Evolutionary conservation across 805 yeast genomes (phyloP).

Genomic region (Lipomyces spencermartinsiae): DNA sequence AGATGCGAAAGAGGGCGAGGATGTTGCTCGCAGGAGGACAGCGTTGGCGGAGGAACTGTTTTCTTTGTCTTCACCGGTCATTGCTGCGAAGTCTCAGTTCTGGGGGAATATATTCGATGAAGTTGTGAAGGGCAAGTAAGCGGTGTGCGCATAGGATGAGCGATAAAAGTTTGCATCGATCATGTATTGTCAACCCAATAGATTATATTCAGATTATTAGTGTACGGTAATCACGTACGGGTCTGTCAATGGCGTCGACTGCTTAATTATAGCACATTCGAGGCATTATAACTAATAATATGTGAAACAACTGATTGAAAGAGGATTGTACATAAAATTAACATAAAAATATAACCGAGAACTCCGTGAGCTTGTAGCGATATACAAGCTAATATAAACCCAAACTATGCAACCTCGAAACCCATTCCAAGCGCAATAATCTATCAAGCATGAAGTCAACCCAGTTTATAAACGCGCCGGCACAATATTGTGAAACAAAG

Average conservation of each 20-base stretch:
- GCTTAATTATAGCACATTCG: too few relatives aligned
- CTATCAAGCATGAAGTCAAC: not conserved
- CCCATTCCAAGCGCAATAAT: not conserved
- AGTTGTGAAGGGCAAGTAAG: not conserved
- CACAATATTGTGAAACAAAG: not conserved
- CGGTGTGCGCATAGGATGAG: not conserved
- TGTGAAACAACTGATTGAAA: not conserved
- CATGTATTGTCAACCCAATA: not conserved
- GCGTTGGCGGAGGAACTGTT: slow-evolving; percentile 21
- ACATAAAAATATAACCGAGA: not conserved
- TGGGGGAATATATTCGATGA: slow-evolving; percentile 24
- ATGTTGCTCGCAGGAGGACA: slow-evolving; percentile 10
- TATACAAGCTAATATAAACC: not conserved
- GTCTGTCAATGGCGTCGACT: not conserved
- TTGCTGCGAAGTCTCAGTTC: slow-evolving; percentile 16
- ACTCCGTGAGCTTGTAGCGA: not conserved
- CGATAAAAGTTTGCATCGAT: not conserved
- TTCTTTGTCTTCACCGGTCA: not conserved
- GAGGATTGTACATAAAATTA: not conserved
- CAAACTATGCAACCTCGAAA: not conserved
- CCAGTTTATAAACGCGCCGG: not conserved
- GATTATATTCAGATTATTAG: too few relatives aligned
- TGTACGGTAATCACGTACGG: too few relatives aligned
- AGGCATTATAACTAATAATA: too few relatives aligned
- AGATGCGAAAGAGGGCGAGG: slow-evolving; percentile 11